Conservation (phyloP, 208 protist species). For the Porcisia hertigi region DNA sequence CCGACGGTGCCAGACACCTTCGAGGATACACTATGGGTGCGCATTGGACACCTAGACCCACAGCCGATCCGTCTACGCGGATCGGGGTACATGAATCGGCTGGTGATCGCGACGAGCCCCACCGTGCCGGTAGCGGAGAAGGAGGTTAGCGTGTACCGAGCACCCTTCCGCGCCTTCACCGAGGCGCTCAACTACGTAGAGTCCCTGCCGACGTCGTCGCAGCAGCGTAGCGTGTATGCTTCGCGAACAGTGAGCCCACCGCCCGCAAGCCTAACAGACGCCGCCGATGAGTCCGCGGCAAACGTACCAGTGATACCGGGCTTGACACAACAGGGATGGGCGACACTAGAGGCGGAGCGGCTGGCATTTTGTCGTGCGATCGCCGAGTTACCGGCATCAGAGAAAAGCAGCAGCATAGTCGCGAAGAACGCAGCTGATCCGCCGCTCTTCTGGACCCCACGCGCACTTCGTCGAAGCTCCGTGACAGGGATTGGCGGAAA, state of each 20-base stretch:
- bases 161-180: conserved; percentile 20
- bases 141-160: conserved; percentile 11
- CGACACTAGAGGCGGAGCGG: conserved; percentile 76
- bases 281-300: not conserved
- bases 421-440: not conserved
- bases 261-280: not conserved
- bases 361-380: conserved; percentile 62
- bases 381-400: not conserved
- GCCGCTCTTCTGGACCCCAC: conserved; percentile 27
- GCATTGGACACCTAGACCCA: conserved; percentile 94
- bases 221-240: conserved; percentile 8
- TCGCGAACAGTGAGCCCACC: conserved; percentile 8
- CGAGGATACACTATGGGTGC: conserved; percentile 79
- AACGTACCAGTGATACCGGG: conserved; percentile 10
- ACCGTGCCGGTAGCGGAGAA: not conserved
- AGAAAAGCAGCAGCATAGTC: not conserved
- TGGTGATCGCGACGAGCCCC: conserved; percentile 33
- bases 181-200: conserved; percentile 25
- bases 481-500: conserved; percentile 34
- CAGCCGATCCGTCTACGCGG: conserved; percentile 81
- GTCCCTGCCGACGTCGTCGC: not conserved
- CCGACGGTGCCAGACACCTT: conserved; percentile 88
- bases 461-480: conserved; percentile 54
- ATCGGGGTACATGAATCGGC: conserved; percentile 67
- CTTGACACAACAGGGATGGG: conserved; percentile 25